Conservation (phyloP, 2,329 filamentous ascomycete genomes). For the Plectosphaerella cucumerina region DNA sequence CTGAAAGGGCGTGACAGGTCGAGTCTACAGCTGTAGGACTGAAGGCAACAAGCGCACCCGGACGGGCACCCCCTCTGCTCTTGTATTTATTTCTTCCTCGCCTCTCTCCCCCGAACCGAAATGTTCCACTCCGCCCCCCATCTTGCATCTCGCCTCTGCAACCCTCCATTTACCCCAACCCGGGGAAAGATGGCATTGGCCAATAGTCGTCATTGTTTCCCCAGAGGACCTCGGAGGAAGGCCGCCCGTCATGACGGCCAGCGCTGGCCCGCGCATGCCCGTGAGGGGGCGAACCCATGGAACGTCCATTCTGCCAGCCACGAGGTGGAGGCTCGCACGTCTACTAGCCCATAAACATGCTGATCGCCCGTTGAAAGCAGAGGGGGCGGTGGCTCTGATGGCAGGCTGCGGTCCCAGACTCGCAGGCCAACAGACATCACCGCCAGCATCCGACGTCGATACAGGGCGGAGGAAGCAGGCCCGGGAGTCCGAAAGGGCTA, state of each 20-base stretch:
- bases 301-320: too few relatives aligned
- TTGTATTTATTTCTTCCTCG: not conserved
- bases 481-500: slow-evolving; percentile 1
- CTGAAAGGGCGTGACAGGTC: not conserved
- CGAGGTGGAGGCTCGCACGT: too few relatives aligned
- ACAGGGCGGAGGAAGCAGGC: slow-evolving; percentile 1
- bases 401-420: too few relatives aligned
- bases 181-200: not conserved
- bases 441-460: not conserved
- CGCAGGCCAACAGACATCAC: not conserved
- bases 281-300: too few relatives aligned
- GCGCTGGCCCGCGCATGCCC: too few relatives aligned
- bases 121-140: too few relatives aligned
- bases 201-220: not conserved
- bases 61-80: too few relatives aligned
- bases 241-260: not conserved
- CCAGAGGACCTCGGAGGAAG: not conserved
- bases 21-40: not conserved
- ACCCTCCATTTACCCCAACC: not conserved
- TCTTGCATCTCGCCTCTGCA: not conserved
- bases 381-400: too few relatives aligned
- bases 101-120: not conserved
- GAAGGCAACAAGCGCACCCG: too few relatives aligned
- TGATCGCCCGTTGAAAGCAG: too few relatives aligned
- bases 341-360: too few relatives aligned